Percentiles rank a stretch among this genome's conserved stretches.
Evolutionary conservation across 805 yeast genomes (phyloP).

Genomic region (Debaryomyces hansenii): DNA sequence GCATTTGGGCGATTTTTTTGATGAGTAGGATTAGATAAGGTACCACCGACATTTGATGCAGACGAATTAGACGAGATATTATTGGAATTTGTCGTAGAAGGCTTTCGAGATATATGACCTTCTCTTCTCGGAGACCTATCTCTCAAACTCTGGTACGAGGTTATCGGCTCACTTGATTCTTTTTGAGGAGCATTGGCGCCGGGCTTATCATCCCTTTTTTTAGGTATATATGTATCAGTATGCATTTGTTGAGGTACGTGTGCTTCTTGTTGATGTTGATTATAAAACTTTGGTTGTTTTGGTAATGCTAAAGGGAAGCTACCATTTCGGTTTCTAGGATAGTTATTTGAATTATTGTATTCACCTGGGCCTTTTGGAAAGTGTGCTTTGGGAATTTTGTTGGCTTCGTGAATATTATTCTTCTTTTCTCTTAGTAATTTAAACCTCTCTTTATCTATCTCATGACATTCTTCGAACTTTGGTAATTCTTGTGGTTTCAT

Average conservation of each 20-base stretch:
- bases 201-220: background rate
- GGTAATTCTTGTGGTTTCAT: slow-evolving; percentile 55
- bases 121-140: slow-evolving; percentile 8
- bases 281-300: background rate
- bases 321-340: background rate
- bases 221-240: background rate
- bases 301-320: background rate
- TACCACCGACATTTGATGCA: background rate
- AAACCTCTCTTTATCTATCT: slow-evolving; percentile 68
- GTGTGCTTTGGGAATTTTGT: background rate
- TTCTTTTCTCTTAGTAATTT: slow-evolving; percentile 39
- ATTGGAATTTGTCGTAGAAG: background rate
- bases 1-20: background rate
- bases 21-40: background rate
- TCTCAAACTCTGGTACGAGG: slow-evolving; percentile 5
- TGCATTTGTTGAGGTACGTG: background rate
- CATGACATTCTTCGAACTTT: slow-evolving; percentile 83
- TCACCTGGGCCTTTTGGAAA: background rate
- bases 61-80: background rate
- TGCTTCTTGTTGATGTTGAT: background rate
- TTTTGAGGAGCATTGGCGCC: background rate
- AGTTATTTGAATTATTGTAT: background rate
- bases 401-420: background rate
- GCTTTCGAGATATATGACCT: background rate
- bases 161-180: background rate